Conservation (phyloP, 257 asterid species). For the Eustoma russellianum region DNA sequence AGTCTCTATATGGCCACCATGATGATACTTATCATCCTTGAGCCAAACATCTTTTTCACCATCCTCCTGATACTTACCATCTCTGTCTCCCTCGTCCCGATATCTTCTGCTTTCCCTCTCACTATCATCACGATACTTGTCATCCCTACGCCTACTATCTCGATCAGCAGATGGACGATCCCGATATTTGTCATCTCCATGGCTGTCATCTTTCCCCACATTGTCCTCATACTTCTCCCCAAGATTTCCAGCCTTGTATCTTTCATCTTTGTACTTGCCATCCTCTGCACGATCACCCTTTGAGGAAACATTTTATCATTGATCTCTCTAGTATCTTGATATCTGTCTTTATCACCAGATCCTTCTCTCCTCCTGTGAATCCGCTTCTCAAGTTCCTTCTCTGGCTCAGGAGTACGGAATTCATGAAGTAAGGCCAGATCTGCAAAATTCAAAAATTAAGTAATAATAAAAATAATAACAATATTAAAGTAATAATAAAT, state of each 20-base stretch:
- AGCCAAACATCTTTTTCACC: slow-evolving; percentile 43
- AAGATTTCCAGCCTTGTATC: slow-evolving; percentile 44
- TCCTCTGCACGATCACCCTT: slow-evolving; percentile 67
- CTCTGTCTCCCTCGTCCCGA: slow-evolving; percentile 47
- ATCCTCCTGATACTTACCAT: slow-evolving; percentile 35
- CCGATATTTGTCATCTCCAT: slow-evolving; percentile 46
- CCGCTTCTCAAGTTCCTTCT: slow-evolving; percentile 60
- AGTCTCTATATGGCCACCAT: slow-evolving; percentile 47
- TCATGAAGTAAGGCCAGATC: slow-evolving; percentile 42
- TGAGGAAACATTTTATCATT: slow-evolving; percentile 48
- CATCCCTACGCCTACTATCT: slow-evolving; percentile 50
- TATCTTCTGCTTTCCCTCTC: slow-evolving; percentile 47
- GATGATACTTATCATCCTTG: slow-evolving; percentile 51
- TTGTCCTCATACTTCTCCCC: slow-evolving; percentile 53
- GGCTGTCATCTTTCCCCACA: slow-evolving; percentile 52
- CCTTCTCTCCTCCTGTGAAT: slow-evolving; percentile 48
- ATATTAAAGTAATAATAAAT: background rate
- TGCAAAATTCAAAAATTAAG: slow-evolving; percentile 21
- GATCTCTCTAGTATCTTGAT: slow-evolving; percentile 51
- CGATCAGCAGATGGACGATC: slow-evolving; percentile 39
- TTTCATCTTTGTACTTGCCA: slow-evolving; percentile 54
- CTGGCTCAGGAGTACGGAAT: slow-evolving; percentile 40
- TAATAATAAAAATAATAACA: background rate
- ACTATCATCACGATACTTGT: slow-evolving; percentile 46
- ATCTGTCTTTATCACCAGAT: slow-evolving; percentile 53